Percentiles rank a stretch among this genome's conserved stretches.
Evolutionary conservation across 345 rosid species (phyloP).

Genomic region (Salix exigua): DNA sequence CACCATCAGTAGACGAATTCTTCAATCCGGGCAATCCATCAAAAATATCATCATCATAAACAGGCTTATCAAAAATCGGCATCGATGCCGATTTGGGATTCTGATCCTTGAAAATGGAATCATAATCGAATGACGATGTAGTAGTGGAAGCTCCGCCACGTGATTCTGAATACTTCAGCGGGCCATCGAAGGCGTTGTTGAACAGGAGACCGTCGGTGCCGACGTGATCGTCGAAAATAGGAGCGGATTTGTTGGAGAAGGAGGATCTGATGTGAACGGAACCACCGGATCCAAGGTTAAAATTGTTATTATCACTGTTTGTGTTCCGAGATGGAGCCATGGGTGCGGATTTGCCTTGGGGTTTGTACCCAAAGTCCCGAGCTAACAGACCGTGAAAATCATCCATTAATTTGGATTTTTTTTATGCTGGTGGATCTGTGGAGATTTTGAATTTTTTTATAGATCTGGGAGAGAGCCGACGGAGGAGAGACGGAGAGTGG

Average conservation of each 20-base stretch:
- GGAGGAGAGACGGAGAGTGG: neutral
- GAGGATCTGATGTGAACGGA: conserved; percentile 13
- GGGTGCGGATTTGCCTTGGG: conserved; percentile 74
- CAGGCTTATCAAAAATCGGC: conserved; percentile 67
- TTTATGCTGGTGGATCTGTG: conserved; percentile 1
- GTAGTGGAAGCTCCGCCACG: conserved; percentile 28
- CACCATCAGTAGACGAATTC: conserved; percentile 10
- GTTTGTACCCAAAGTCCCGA: conserved; percentile 63
- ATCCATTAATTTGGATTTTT: conserved; percentile 40
- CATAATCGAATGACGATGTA: conserved; percentile 40
- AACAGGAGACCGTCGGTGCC: conserved; percentile 34
- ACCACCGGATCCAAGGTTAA: conserved; percentile 35
- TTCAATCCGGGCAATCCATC: conserved; percentile 64
- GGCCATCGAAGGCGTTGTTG: conserved; percentile 51
- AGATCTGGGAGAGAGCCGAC: neutral
- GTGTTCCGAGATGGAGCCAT: conserved; percentile 52
- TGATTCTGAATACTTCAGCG: conserved; percentile 45
- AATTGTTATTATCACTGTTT: neutral
- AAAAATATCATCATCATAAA: conserved; percentile 67
- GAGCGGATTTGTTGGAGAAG: conserved; percentile 22
- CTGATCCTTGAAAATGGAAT: conserved; percentile 44
- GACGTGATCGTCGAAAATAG: conserved; percentile 45
- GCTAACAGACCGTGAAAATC: conserved; percentile 59
- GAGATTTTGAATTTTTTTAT: neutral
- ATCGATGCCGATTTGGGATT: conserved; percentile 25